Conservation (phyloP, 164 flowering plant genomes). For the Stephania cephalantha region DNA sequence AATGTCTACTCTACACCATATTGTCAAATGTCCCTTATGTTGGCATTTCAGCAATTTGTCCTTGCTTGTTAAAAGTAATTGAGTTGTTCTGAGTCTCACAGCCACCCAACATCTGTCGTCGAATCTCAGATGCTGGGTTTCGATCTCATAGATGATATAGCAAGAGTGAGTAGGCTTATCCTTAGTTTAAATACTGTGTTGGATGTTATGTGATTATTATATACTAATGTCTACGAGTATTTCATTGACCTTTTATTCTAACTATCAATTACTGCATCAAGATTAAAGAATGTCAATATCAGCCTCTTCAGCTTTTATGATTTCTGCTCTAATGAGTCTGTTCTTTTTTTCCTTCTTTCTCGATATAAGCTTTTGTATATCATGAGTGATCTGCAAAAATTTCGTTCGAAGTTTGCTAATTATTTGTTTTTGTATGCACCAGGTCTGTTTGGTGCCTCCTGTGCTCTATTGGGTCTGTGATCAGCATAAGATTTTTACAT, state of each 20-base stretch:
- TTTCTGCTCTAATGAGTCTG: neutral
- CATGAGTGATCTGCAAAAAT: neutral
- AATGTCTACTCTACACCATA: too few species aligned
- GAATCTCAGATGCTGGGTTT: neutral
- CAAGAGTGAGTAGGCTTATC: neutral
- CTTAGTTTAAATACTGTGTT: neutral
- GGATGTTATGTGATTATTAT: neutral
- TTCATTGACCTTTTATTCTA: neutral
- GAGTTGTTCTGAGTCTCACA: neutral
- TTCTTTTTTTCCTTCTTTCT: neutral
- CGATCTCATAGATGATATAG: neutral
- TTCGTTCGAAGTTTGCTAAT: neutral
- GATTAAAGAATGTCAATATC: neutral
- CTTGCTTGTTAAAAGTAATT: too few species aligned
- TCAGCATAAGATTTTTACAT: neutral
- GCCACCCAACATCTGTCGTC: neutral
- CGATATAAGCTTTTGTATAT: neutral
- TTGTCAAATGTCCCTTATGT: neutral
- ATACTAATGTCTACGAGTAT: neutral
- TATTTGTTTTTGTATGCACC: neutral
- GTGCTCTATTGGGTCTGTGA: neutral
- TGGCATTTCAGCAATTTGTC: neutral
- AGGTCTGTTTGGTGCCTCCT: neutral
- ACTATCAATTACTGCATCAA: neutral
- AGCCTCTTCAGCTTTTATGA: neutral